Conservation (phyloP, 495 filamentous ascomycete species). For the Tuber umbilicatum region DNA sequence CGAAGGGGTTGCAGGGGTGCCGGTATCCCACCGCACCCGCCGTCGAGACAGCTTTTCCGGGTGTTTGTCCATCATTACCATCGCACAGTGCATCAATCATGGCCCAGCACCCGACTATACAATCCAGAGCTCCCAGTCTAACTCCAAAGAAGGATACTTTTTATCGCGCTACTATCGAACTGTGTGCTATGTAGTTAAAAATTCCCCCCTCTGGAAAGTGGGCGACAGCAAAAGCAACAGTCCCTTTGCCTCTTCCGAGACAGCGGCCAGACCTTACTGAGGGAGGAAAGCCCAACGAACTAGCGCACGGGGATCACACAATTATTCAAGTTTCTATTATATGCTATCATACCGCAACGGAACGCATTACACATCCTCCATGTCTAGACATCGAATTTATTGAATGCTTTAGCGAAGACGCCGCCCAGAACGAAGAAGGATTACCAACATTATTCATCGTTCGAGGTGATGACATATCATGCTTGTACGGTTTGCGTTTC, state of each 20-base stretch:
- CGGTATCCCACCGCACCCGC: not conserved
- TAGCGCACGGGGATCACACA: not conserved
- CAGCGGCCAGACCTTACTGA: not conserved
- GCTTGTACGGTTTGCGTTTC: not conserved
- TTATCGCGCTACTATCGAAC: not conserved
- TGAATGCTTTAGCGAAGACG: not conserved
- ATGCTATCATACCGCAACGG: not conserved
- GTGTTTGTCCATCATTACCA: not conserved
- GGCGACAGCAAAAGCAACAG: not conserved
- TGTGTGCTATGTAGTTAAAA: not conserved
- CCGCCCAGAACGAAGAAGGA: not conserved
- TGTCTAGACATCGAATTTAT: not conserved
- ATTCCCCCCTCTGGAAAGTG: not conserved
- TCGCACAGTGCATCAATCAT: not conserved
- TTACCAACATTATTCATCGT: not conserved
- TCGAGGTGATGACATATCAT: not conserved
- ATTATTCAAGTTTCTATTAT: not conserved
- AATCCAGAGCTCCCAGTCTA: not conserved
- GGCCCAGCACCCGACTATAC: not conserved
- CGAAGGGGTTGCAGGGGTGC: not conserved
- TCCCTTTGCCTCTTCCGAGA: not conserved
- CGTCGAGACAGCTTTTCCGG: not conserved
- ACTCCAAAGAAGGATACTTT: not conserved
- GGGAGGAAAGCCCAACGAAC: too few relatives aligned
- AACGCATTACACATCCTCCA: not conserved